A percentile compares a stretch with the other conserved stretches of the same genome.
These are phyloP conservation scores for Neurospora africana DNA, from an alignment of 495 filamentous ascomycete species.

Conservation along the genomic window DNA sequence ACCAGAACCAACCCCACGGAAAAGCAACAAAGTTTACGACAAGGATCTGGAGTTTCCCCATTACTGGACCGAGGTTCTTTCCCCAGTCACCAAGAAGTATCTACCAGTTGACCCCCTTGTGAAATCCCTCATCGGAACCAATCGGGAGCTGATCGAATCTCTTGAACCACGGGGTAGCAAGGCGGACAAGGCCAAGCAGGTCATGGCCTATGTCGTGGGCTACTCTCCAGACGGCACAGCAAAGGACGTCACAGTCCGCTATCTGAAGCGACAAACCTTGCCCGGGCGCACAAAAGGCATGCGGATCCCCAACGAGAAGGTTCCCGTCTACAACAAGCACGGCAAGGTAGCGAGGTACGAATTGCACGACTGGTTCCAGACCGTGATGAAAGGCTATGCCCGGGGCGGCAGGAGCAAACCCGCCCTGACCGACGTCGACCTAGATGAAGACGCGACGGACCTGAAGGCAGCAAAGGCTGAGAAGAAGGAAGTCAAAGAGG, in stretches of 20 bases:
- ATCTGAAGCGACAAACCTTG: constrained; percentile 72
- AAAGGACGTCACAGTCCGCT: constrained; percentile 90
- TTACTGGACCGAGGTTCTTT: constrained; percentile 90
- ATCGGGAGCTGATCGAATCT: constrained; percentile 55
- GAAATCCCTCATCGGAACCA: constrained; percentile 54
- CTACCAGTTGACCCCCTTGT: constrained; percentile 70
- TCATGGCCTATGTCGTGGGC: constrained; percentile 84
- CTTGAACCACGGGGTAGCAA: constrained; percentile 77
- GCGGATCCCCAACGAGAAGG: constrained; percentile 63
- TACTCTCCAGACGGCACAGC: constrained; percentile 78
- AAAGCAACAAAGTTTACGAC: constrained; percentile 40
- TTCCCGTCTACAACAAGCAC: constrained; percentile 61
- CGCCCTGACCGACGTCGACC: constrained; percentile 53
- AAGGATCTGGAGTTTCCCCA: constrained; percentile 68
- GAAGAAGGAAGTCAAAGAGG: constrained; percentile 59
- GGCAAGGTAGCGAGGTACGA: constrained; percentile 62
- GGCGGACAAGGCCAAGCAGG: constrained; percentile 76
- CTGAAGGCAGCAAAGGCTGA: constrained; percentile 60
- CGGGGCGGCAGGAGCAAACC: constrained; percentile 42
- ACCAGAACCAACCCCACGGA: constrained; percentile 7
- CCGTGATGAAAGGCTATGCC: constrained; percentile 61
- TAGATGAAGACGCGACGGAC: constrained; percentile 65
- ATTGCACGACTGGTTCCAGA: constrained; percentile 78
- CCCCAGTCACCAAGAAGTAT: constrained; percentile 64
- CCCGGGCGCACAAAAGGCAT: constrained; percentile 87